Base-by-base conservation (phyloP, 2,329 filamentous ascomycete genomes). In the Colletotrichum chlorophyti region DNA sequence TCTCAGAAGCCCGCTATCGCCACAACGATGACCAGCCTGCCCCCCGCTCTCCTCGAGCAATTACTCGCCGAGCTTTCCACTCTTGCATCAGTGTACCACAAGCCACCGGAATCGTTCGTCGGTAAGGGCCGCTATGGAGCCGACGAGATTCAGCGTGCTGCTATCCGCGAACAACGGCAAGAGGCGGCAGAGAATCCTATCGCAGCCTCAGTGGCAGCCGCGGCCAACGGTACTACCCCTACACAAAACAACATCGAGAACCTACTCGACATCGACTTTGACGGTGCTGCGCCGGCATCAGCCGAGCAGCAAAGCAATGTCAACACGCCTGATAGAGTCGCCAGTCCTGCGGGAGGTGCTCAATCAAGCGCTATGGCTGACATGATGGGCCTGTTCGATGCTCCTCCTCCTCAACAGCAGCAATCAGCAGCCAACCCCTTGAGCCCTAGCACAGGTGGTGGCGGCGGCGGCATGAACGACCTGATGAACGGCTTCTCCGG, bases 11-110 rank as follows among this genome's bases (percentile, higher is more conserved):
- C 95, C 5, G 90, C 93, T 26, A 99, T 99, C 70, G 88, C 91
- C 34, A 94, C 93, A 19, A 99, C 95, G 23, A 97, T 99, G 78
- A 91, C 91, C 55, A 94, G 91, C 55, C 83, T 98, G 26, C 93
- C 95, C 2, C 84, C 90, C 5, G 82, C 88, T 29, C 83, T 99
- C 6, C 84, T 99, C 38, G 94, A 99, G 61, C 89, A 93, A 72
- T 86, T 99, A n/a, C 85, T 99, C 8, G 83, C 84, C 9, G 94
- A 99, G 74, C 85, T 99, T 27, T 98, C 94, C 11, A 97, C 95
- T 9, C 84, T 99, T 26, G 93, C 95, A 7, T 98, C 94, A 1
- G 95, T 99, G 19, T 99, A 99, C 77, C 95, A 99, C 84, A 98
- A 97, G 78, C 93, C 93, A 8, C 93, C 95, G 40, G 92, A 96